Evolutionary conservation across 306 rosid genomes (phyloP), one percentile per base, ranked within the genome.

Genomic region (Cicer pinnatifidum): DNA sequence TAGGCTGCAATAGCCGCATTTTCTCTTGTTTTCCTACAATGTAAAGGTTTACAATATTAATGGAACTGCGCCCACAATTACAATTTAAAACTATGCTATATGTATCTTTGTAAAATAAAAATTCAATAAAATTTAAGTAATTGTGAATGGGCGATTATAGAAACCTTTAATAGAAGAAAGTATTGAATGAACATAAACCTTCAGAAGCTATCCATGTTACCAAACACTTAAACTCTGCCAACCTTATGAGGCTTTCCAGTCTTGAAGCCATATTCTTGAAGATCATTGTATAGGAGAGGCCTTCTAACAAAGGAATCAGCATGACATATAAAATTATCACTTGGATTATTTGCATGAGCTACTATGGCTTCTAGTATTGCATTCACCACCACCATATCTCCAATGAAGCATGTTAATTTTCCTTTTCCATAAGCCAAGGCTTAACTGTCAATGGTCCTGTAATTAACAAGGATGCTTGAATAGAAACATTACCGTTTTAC

Each of bases 401-500:
- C 91, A 17, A 87, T 87, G 74, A 88, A 86, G 69, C 85, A 83
- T 9, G 90, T 75, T 48, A 94, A 12, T 75, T 81, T 89, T 82
- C 95, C 98, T 85, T 89, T 91, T 6, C 88, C 98, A 76, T 89
- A 91, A 9, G 91, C 98, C 51, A 89, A 69, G 10, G 87, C 88
- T 35, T 89, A 10, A 81, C 91, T 87, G 60, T 95, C 99, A 46
- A 95, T 90, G 9, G 99, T 95, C 71, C 99, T 94, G 88, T 66
- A 73, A 7, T 33, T 33, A 52, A 54, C 17, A 78, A 75, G 9
- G 23, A 20, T 20, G 23, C 54, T 56, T 79, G 12, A 7, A 11
- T 3, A 20, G 1, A 61, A 3, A 33, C 6, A 3, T 23, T 23
- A 23, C 33, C 3, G 0, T 20, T 20, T 20, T 20, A 20, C 23